Evolutionary conservation across 371 early-diverging fungal genomes (phyloP).

Genomic region (Polyrhizophydium stewartii): DNA sequence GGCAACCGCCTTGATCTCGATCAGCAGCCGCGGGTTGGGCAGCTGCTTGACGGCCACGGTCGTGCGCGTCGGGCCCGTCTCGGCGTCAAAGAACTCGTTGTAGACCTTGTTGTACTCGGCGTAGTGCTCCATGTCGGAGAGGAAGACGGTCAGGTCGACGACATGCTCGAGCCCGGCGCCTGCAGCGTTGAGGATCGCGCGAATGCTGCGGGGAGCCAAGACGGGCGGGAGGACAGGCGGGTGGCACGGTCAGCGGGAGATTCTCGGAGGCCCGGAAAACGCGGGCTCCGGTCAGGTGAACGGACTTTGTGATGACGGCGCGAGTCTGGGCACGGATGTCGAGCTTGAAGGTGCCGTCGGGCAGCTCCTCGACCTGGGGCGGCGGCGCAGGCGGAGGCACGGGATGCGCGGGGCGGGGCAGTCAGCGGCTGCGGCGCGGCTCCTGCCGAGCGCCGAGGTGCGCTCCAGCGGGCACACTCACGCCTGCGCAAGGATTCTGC

Average conservation of each 20-base stretch:
- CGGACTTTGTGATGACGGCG: conserved; percentile 60
- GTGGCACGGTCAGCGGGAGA: background rate
- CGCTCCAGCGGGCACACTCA: too few species aligned
- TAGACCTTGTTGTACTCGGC: conserved; percentile 55
- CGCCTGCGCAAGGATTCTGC: too few species aligned
- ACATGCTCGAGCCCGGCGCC: conserved; percentile 50
- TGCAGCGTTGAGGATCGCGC: conserved; percentile 42
- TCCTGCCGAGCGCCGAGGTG: too few species aligned
- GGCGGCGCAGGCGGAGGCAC: too few species aligned
- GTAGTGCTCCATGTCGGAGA: conserved; percentile 64
- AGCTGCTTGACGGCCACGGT: conserved; percentile 40
- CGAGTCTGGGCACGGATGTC: conserved; percentile 58
- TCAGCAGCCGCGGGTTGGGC: conserved; percentile 35
- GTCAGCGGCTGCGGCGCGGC: too few species aligned
- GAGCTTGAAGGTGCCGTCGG: conserved; percentile 47
- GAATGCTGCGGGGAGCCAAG: conserved; percentile 44
- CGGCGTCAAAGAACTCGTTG: conserved; percentile 26
- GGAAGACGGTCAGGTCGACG: conserved; percentile 64
- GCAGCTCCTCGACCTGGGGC: conserved; percentile 35
- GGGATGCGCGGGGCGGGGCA: too few species aligned
- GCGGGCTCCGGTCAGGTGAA: background rate
- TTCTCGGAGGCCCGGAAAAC: background rate
- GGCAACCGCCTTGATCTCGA: conserved; percentile 40
- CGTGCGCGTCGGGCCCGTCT: conserved; percentile 30
- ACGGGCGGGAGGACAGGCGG: too few species aligned